phyloP scores from a whole-genome alignment of 2,329 filamentous ascomycete genomes.

The Elsinoe necatrix region DNA sequence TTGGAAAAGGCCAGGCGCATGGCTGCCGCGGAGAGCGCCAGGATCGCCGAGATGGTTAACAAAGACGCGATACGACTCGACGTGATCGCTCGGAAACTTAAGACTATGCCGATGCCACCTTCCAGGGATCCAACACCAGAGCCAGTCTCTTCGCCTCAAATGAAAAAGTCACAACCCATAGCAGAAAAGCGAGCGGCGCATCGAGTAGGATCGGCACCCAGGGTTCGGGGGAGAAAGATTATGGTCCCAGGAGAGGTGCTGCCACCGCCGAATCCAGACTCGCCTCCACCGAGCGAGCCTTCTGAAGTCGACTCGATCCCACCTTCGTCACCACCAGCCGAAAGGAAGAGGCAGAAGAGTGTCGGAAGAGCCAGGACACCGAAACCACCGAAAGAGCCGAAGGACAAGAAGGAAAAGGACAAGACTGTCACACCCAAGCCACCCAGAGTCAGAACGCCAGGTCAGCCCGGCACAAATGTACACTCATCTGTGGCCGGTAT shows the following conservation, averaged over 20 bases:
- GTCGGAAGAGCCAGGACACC: conserved; percentile 24
- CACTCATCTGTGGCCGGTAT: conserved; percentile 48
- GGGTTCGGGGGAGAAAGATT: conserved; percentile 27
- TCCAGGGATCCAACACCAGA: conserved; percentile 51
- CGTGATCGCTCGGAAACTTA: conserved; percentile 53
- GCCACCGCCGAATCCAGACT: conserved; percentile 37
- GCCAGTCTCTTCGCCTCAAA: conserved; percentile 28
- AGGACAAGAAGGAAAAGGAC: conserved; percentile 30
- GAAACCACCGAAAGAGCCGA: conserved; percentile 30
- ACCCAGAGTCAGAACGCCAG: conserved; percentile 33
- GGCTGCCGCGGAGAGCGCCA: conserved; percentile 28
- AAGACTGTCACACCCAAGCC: conserved; percentile 37
- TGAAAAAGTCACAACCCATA: conserved; percentile 18
- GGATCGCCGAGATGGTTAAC: conserved; percentile 29
- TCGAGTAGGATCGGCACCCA: conserved; percentile 17
- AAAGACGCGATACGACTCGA: conserved; percentile 44
- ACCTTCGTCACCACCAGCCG: conserved; percentile 24
- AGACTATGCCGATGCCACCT: conserved; percentile 52
- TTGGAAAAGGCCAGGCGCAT: conserved; percentile 31
- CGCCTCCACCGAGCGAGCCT: conserved; percentile 17
- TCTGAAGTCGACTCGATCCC: conserved; percentile 34
- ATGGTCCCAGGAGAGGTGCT: conserved; percentile 38
- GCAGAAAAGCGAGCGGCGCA: conserved; percentile 18
- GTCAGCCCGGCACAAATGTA: conserved; percentile 45
- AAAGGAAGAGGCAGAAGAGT: conserved; percentile 22